Percentiles rank a stretch among this genome's conserved stretches.
These are phyloP conservation scores for Saccharomycopsis crataegensis DNA, from an alignment of 1,139 yeast genomes.

Conservation along the genomic window DNA sequence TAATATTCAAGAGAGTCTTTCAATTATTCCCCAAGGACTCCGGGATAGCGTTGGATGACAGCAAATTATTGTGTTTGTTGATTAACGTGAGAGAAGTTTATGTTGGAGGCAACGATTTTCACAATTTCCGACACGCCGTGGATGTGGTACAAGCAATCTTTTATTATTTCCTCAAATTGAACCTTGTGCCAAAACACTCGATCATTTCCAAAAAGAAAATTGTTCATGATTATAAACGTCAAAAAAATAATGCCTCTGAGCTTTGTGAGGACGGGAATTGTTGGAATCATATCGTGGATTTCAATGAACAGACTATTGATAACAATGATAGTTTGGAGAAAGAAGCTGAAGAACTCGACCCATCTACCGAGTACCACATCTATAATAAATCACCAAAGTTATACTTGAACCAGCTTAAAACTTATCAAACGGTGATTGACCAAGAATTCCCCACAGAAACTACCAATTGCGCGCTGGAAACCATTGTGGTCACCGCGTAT, in stretches of 20 bases:
- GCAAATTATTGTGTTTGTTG: constrained; percentile 49
- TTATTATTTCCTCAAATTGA: constrained; percentile 47
- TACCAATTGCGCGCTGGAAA: neutral
- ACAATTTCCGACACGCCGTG: constrained; percentile 90
- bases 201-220: constrained; percentile 13
- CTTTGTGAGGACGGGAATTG: neutral
- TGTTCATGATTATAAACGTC: constrained; percentile 7
- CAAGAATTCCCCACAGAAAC: neutral
- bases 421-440: constrained; percentile 11
- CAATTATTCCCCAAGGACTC: constrained; percentile 27
- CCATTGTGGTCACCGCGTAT: constrained; percentile 10
- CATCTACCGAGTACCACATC: constrained; percentile 12
- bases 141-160: constrained; percentile 92
- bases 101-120: constrained; percentile 81
- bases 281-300: neutral
- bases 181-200: constrained; percentile 28
- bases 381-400: constrained; percentile 14
- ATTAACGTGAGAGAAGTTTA: constrained; percentile 68
- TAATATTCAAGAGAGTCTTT: constrained; percentile 47
- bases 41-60: constrained; percentile 31
- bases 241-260: neutral
- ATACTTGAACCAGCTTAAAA: constrained; percentile 11
- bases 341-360: constrained; percentile 18
- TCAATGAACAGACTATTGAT: constrained; percentile 17
- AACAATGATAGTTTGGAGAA: constrained; percentile 13